Evolutionary conservation across 768 basidiomycete species (phyloP).

Genomic region (Calocera cornea): DNA sequence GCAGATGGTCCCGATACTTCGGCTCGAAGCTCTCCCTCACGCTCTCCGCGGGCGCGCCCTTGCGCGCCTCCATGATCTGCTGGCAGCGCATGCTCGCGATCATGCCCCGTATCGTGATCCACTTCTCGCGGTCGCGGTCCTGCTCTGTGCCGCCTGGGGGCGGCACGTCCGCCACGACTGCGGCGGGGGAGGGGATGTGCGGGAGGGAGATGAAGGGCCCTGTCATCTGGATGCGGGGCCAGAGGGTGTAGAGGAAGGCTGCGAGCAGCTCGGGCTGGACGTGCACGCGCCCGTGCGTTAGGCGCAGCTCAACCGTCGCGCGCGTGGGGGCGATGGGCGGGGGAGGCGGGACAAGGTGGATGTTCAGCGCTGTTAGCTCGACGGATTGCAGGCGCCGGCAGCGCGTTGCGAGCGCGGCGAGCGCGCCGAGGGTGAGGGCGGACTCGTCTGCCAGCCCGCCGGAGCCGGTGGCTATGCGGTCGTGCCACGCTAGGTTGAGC

Average conservation of each 20-base stretch:
- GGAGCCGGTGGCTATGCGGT: not conserved
- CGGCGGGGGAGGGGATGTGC: not conserved
- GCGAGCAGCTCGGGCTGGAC: slow-evolving; percentile 4
- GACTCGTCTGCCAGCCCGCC: slow-evolving; percentile 1
- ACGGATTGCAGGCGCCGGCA: not conserved
- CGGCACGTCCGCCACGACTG: not conserved
- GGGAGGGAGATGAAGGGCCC: slow-evolving; percentile 3
- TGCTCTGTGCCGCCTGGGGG: not conserved
- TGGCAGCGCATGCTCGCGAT: not conserved
- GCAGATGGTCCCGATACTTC: not conserved
- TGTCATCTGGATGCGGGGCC: not conserved
- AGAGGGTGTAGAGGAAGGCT: slow-evolving; percentile 3
- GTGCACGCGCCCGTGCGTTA: not conserved
- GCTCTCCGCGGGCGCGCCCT: not conserved
- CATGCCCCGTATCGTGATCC: slow-evolving; percentile 1
- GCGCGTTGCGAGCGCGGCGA: not conserved
- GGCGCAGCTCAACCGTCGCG: not conserved
- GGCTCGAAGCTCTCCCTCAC: slow-evolving; percentile 2
- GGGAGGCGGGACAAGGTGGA: not conserved
- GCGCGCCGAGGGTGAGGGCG: not conserved
- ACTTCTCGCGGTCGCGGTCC: not conserved
- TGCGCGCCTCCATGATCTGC: not conserved
- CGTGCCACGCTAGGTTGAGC: not conserved
- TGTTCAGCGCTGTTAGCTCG: not conserved
- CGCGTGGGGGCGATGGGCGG: not conserved